Evolutionary conservation across 306 rosid species (phyloP), one percentile per base, ranked within the genome.

Genomic region (Sophora flavescens): DNA sequence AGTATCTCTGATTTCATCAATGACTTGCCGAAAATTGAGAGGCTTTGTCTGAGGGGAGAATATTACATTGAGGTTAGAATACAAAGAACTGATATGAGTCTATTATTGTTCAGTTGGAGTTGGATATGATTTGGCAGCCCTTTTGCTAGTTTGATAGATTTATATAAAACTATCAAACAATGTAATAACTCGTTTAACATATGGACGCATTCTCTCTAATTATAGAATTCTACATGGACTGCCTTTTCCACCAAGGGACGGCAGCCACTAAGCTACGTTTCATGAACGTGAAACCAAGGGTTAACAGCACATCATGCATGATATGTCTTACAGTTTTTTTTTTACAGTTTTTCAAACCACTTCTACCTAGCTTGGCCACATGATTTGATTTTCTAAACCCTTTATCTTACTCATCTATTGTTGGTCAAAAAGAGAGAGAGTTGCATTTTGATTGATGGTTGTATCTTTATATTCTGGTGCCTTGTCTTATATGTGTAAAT

Each of bases 31-130:
- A n/a, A 54, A 6, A n/a, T 81, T 70, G 32, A 63, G 39, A 62
- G 33, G 12, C 68, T 70, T 14, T 0, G 2, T n/a, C 22, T 69
- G 35, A 16, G 11, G 32, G 32, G 32, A 30, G 3, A 7, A 30
- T 22, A 41, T 17, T 28, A 6, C 28, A 10, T 68, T 0, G 9
- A 74, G 84, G 80, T 74, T 35, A 77, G 81, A 42, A 36, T 54
- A 12, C 9, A 35, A 41, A 15, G 35, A 11, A 6, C 36, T 59
- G n/a, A n/a, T 38, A 3, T 16, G 6, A 9, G 22, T 22, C 22
- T 22, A 22, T 67, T 47, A 4, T 48, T 5, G 22, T 47, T 74
- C 36, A 2, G 28, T 33, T 63, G n/a, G n/a, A n/a, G n/a, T n/a
- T n/a, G 18, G 2, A 12, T 59, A 45, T 44, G 26, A 74, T 61